Evolutionary conservation across 2,329 filamentous ascomycete species (phyloP).

Genomic region (Truncatella angustata): DNA sequence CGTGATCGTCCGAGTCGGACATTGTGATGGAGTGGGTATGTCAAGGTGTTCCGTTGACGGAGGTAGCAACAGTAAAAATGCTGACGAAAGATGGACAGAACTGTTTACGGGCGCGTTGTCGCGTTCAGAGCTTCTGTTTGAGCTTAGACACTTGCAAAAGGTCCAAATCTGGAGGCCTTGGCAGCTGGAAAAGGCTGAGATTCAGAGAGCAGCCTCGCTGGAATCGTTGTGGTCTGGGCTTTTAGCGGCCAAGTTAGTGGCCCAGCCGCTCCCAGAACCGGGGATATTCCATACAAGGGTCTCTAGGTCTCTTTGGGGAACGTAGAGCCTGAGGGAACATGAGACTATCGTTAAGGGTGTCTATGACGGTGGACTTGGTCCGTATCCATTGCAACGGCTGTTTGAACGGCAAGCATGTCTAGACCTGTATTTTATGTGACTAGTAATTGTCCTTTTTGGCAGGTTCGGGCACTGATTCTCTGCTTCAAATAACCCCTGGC

Average conservation of each 20-base stretch:
- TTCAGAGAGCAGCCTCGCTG: not conserved
- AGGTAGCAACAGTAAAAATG: not conserved
- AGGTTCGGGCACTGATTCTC: not conserved
- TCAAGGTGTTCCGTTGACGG: not conserved
- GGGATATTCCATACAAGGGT: too few species aligned
- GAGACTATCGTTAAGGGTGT: too few species aligned
- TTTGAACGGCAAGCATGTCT: not conserved
- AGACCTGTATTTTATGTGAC: not conserved
- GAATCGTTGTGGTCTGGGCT: not conserved
- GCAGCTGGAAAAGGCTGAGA: not conserved
- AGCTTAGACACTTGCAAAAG: not conserved
- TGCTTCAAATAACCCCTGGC: not conserved
- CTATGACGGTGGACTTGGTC: too few species aligned
- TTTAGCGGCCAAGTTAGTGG: slow-evolving; percentile 5
- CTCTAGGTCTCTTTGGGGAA: too few species aligned
- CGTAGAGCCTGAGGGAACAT: too few species aligned
- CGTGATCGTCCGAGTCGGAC: slow-evolving; percentile 56
- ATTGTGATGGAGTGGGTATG: slow-evolving; percentile 36
- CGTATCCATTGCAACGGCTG: too few species aligned
- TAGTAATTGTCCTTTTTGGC: not conserved
- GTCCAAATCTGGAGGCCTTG: too few species aligned
- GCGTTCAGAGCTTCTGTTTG: not conserved
- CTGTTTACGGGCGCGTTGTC: too few species aligned
- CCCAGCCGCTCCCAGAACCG: not conserved
- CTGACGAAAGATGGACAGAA: too few species aligned